Percentiles rank a stretch among this genome's conserved stretches.
Evolutionary conservation across 208 protist genomes (phyloP).

Genomic region (Lotmaria passim): DNA sequence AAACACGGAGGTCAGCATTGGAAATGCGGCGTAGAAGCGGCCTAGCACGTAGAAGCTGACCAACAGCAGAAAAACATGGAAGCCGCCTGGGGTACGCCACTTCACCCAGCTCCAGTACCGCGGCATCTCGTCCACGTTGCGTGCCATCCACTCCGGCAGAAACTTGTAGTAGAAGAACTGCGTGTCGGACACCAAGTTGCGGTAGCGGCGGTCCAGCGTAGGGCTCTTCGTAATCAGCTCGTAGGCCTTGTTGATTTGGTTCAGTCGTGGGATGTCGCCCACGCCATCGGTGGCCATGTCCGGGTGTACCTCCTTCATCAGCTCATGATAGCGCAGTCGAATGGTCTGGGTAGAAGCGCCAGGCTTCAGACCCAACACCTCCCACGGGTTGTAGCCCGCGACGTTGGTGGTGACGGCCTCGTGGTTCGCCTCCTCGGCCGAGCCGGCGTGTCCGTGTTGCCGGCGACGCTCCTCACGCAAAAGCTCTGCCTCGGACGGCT

Average conservation of each 20-base stretch:
- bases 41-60: conserved; percentile 77
- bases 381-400: conserved; percentile 86
- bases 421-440: conserved; percentile 38
- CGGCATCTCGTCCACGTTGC: conserved; percentile 93
- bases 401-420: conserved; percentile 51
- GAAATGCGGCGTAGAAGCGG: conserved; percentile 76
- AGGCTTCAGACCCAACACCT: conserved; percentile 78
- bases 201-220: conserved; percentile 86
- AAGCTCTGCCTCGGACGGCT: conserved; percentile 65
- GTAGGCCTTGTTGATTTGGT: conserved; percentile 91
- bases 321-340: conserved; percentile 82
- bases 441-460: conserved; percentile 31
- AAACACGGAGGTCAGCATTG: conserved; percentile 72
- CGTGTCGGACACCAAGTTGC: conserved; percentile 85
- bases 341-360: conserved; percentile 78
- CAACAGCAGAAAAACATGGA: conserved; percentile 70
- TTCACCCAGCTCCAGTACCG: conserved; percentile 90
- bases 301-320: conserved; percentile 87
- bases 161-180: conserved; percentile 91
- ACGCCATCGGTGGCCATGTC: conserved; percentile 72
- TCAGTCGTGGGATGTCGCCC: conserved; percentile 81
- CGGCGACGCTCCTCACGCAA: conserved; percentile 43
- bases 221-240: conserved; percentile 90
- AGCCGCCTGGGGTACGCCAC: conserved; percentile 74
- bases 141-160: conserved; percentile 91